phyloP scores from a whole-genome alignment of 2,329 filamentous ascomycete species.

The Curvularia spicifera region DNA sequence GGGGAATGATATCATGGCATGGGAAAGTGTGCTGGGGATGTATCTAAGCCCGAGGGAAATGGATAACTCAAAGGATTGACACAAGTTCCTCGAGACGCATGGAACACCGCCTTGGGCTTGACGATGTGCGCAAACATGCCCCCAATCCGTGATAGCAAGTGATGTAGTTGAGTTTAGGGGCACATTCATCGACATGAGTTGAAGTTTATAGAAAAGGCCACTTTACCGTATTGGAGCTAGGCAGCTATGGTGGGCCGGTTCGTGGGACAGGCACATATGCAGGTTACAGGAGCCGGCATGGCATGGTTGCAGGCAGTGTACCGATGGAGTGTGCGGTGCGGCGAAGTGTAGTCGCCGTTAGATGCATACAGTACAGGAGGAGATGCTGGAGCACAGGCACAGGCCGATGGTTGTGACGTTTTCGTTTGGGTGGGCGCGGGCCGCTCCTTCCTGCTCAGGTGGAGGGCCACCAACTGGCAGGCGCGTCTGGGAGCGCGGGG shows the following conservation, averaged over 20 bases:
- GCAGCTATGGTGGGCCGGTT: background rate
- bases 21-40: background rate
- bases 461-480: slow-evolving; percentile 22
- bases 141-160: no score
- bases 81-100: background rate
- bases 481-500: slow-evolving; percentile 9
- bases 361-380: background rate
- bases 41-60: slow-evolving; percentile 2
- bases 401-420: slow-evolving; percentile 2
- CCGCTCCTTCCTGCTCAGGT: slow-evolving; percentile 16
- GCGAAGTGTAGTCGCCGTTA: background rate
- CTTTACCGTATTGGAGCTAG: background rate
- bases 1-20: slow-evolving; percentile 1
- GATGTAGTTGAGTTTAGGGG: background rate
- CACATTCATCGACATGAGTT: background rate
- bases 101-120: background rate
- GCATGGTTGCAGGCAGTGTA: slow-evolving; percentile 6
- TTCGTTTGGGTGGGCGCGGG: slow-evolving; percentile 15
- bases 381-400: no score
- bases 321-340: background rate
- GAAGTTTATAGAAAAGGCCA: background rate
- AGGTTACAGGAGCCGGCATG: slow-evolving; percentile 17
- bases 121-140: background rate
- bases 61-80: background rate
- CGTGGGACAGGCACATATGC: slow-evolving; percentile 9